Conservation (phyloP, 352 stramenopile species). For the Globisporangium mamillatum region DNA sequence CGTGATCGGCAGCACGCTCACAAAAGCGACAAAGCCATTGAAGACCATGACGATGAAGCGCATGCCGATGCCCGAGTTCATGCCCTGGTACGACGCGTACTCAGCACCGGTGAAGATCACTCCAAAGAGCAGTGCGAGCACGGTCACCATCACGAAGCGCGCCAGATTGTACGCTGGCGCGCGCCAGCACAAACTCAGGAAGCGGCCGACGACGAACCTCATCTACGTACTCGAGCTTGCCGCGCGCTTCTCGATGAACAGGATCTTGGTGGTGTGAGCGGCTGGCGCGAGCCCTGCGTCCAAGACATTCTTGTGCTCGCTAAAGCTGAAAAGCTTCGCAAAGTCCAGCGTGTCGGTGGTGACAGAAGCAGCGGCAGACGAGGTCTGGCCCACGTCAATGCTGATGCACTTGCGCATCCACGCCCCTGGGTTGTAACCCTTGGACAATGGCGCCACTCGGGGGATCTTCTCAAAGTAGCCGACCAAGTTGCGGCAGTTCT, state of each 20-base stretch:
- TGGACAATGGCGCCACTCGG: slow-evolving; percentile 9
- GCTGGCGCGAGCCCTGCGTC: not conserved
- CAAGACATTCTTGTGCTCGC: slow-evolving; percentile 7
- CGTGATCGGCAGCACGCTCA: slow-evolving; percentile 62
- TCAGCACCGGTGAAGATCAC: slow-evolving; percentile 27
- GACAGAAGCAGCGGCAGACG: slow-evolving; percentile 16
- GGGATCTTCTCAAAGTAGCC: not conserved
- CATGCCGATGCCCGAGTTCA: slow-evolving; percentile 46
- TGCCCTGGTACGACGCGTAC: slow-evolving; percentile 29
- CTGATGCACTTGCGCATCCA: slow-evolving; percentile 25
- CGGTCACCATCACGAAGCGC: slow-evolving; percentile 31
- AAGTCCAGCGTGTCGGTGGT: slow-evolving; percentile 30
- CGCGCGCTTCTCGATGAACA: slow-evolving; percentile 21
- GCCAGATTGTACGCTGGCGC: slow-evolving; percentile 68
- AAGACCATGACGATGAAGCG: slow-evolving; percentile 73
- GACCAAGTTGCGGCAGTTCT: not conserved
- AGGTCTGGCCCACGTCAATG: slow-evolving; percentile 29
- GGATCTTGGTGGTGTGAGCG: not conserved
- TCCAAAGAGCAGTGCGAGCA: slow-evolving; percentile 17
- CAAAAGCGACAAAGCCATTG: slow-evolving; percentile 59
- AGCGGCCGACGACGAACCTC: slow-evolving; percentile 23
- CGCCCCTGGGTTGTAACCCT: slow-evolving; percentile 30
- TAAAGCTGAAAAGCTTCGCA: slow-evolving; percentile 33
- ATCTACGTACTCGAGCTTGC: slow-evolving; percentile 12
- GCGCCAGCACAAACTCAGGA: slow-evolving; percentile 29